A percentile compares a stretch with the other conserved stretches of the same genome.
phyloP scores from a whole-genome alignment of 345 rosid species.

The Citrus reticulata region DNA sequence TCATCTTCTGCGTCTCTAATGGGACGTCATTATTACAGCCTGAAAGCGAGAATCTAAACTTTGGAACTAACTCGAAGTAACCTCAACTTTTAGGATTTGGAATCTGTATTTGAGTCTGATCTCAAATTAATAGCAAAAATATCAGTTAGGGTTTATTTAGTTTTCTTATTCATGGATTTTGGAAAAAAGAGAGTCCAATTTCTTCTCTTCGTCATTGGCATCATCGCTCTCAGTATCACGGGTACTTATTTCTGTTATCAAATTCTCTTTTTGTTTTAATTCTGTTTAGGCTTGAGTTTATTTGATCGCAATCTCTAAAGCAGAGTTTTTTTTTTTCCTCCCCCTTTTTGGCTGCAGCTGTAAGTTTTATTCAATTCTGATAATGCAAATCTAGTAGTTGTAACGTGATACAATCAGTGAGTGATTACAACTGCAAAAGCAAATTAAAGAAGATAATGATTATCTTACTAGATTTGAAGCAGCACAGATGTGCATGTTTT shows the following conservation, averaged over 20 bases:
- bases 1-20: background rate
- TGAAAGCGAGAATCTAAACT: background rate
- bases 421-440: background rate
- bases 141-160: background rate
- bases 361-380: background rate
- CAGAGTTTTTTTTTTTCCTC: too few species aligned
- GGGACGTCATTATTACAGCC: background rate
- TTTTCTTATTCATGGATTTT: conserved; percentile 47
- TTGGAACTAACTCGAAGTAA: background rate
- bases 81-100: background rate
- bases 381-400: background rate
- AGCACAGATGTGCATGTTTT: background rate
- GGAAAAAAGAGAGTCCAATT: conserved; percentile 45
- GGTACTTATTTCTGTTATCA: conserved; percentile 31
- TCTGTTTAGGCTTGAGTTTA: background rate
- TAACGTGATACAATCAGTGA: background rate
- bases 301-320: background rate
- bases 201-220: conserved; percentile 44
- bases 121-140: background rate
- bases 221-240: conserved; percentile 62
- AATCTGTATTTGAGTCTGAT: background rate
- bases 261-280: background rate
- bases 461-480: background rate
- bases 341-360: background rate
- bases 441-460: background rate